Evolutionary conservation across 331 rosid species (phyloP).

Genomic region (Telfairia occidentalis): DNA sequence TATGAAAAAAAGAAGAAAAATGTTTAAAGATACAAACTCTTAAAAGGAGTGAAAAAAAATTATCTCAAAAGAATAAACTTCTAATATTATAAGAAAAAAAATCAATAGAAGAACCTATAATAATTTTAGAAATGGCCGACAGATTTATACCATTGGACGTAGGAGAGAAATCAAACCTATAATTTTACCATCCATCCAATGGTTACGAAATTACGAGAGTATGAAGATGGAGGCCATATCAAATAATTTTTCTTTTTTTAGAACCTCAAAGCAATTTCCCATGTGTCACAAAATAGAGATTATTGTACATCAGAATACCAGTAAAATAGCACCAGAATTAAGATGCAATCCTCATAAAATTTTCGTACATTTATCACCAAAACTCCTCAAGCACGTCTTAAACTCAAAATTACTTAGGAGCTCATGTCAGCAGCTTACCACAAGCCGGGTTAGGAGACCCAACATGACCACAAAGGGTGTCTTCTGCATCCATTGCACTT

Average conservation of each 20-base stretch:
- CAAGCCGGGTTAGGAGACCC: slow-evolving; percentile 90
- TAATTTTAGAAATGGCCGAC: no score
- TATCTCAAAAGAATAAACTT: no score
- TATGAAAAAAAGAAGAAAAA: no score
- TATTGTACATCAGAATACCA: background rate
- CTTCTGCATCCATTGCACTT: slow-evolving; percentile 54
- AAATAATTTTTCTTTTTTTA: background rate
- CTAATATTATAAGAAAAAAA: no score
- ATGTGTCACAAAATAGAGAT: background rate
- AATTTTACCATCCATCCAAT: background rate
- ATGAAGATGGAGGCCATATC: background rate
- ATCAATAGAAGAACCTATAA: no score
- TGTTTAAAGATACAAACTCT: no score
- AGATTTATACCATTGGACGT: background rate
- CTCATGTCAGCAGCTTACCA: slow-evolving; percentile 51
- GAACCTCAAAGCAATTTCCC: background rate
- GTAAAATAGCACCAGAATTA: background rate
- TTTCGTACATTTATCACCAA: background rate
- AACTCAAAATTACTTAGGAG: slow-evolving; percentile 8
- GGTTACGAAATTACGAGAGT: no score
- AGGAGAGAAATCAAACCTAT: background rate
- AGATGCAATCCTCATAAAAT: background rate
- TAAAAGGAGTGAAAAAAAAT: no score
- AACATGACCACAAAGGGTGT: slow-evolving; percentile 72
- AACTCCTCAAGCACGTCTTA: background rate